Percentiles rank a stretch among this genome's conserved stretches.
phyloP scores from a whole-genome alignment of 768 basidiomycete genomes.

The Artomyces pyxidatus region DNA sequence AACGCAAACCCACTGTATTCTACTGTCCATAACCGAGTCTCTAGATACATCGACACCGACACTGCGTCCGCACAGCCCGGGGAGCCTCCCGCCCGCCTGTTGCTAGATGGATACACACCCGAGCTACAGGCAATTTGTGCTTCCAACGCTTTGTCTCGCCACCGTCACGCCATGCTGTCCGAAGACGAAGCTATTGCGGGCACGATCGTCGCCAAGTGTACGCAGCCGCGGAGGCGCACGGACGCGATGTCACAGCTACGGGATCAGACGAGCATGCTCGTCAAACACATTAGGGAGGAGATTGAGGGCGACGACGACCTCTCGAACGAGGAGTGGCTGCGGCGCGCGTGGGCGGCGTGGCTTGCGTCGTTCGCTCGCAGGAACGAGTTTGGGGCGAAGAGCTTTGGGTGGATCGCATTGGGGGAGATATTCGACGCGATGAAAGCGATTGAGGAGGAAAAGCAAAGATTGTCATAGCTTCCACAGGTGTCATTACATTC shows the following conservation, averaged over 20 bases:
- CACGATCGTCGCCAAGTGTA: constrained; percentile 57
- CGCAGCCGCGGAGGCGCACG: constrained; percentile 45
- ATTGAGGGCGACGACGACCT: constrained; percentile 43
- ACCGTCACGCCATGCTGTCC: constrained; percentile 32
- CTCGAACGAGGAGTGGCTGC: constrained; percentile 32
- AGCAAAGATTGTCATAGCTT: constrained; percentile 15
- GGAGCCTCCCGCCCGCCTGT: constrained; percentile 5
- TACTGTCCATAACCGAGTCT: constrained; percentile 16
- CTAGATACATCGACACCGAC: constrained; percentile 15
- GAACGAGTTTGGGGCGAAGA: constrained; percentile 46
- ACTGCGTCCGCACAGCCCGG: constrained; percentile 1
- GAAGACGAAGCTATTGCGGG: constrained; percentile 63
- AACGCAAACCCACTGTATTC: background rate
- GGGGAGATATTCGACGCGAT: constrained; percentile 47
- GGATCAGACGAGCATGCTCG: constrained; percentile 46
- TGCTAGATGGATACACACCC: constrained; percentile 32
- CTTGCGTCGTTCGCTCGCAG: constrained; percentile 29
- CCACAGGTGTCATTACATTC: too few species aligned
- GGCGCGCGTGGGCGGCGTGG: constrained; percentile 51
- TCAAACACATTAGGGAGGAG: constrained; percentile 39
- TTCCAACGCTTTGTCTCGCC: constrained; percentile 35
- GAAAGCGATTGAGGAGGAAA: constrained; percentile 35
- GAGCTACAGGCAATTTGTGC: constrained; percentile 43
- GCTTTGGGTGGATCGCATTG: constrained; percentile 55
- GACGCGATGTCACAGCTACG: constrained; percentile 48